Evolutionary conservation across 2,329 filamentous ascomycete species (phyloP), one percentile per base, ranked within the genome.

Genomic region (Pseudonectria buxi): DNA sequence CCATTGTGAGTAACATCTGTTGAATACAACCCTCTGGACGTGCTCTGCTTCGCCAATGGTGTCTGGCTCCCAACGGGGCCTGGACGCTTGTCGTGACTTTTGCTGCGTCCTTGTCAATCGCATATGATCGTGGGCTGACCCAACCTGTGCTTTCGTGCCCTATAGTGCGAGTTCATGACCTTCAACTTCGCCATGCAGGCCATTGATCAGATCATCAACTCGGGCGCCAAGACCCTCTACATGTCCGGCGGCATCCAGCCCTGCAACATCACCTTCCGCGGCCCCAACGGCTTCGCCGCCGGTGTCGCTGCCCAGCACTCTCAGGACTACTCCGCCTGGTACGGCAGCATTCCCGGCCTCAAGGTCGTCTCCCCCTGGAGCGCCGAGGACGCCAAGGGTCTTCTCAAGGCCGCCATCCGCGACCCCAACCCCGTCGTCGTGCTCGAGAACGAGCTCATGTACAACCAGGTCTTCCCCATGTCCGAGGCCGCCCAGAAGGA

Each of bases 141-240:
- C 5, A 22, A 5, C 18, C 18, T 9, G 9, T n/a, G n/a, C n/a
- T n/a, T 25, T 27, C 13, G 15, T 2, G 11, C 12, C 18, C 4
- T 43, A 7, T 49, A 92, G 86, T 92, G 85, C 78, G 92, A 98
- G 73, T 98, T 98, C 77, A 98, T 98, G 92, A 98, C 92, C 58
- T 96, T 95, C 81, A 98, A 98, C 79, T 96, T 96, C 63, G 90
- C 92, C 66, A 98, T 98, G 92, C 92, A 98, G 73, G 87, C 92
- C 62, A 98, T 98, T 67, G 92, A 98, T 65, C 92, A 98, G 67
- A 86, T 98, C 62, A 89, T 98, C 79, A 98, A 98, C 81, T 96
- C 90, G 32, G 92, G 76, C 54, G 92, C 88, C 60, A 98, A 98
- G 78, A 98, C 92, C 39, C 90, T 98, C 61, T 98, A 98, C 76